phyloP scores from a whole-genome alignment of 495 filamentous ascomycete species.

The Astrothelium macrocarpum region DNA sequence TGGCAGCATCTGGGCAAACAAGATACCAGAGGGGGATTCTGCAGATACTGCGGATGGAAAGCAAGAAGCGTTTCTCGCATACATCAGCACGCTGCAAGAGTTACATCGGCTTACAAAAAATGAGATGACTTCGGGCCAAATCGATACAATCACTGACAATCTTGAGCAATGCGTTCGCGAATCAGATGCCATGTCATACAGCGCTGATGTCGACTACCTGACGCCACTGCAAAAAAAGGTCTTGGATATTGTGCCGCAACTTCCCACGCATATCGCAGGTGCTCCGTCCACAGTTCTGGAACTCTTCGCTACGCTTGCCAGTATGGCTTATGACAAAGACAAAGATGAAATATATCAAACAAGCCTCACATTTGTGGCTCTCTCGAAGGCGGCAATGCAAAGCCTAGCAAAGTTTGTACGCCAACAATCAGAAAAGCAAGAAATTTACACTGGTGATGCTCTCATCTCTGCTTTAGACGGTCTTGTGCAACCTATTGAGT shows the following conservation, averaged over 20 bases:
- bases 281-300: constrained; percentile 59
- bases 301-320: constrained; percentile 58
- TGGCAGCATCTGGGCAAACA: not conserved
- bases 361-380: constrained; percentile 65
- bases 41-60: constrained; percentile 41
- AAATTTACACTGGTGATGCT: constrained; percentile 57
- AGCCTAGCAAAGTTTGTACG: constrained; percentile 54
- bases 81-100: constrained; percentile 64
- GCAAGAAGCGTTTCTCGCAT: constrained; percentile 68
- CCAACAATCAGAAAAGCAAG: constrained; percentile 49
- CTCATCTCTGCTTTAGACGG: constrained; percentile 51
- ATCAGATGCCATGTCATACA: constrained; percentile 68
- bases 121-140: constrained; percentile 48
- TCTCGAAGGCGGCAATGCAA: constrained; percentile 51
- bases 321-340: constrained; percentile 48
- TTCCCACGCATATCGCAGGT: constrained; percentile 57
- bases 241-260: constrained; percentile 58
- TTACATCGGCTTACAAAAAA: constrained; percentile 70
- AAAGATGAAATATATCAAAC: not conserved
- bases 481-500: constrained; percentile 54
- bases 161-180: constrained; percentile 52
- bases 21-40: not conserved
- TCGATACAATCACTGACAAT: constrained; percentile 45
- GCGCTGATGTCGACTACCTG: constrained; percentile 72
- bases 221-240: constrained; percentile 70